A percentile compares a stretch with the other conserved stretches of the same genome.
phyloP scores from a whole-genome alignment of 441 rosid species.

The Populus hybrid region DNA sequence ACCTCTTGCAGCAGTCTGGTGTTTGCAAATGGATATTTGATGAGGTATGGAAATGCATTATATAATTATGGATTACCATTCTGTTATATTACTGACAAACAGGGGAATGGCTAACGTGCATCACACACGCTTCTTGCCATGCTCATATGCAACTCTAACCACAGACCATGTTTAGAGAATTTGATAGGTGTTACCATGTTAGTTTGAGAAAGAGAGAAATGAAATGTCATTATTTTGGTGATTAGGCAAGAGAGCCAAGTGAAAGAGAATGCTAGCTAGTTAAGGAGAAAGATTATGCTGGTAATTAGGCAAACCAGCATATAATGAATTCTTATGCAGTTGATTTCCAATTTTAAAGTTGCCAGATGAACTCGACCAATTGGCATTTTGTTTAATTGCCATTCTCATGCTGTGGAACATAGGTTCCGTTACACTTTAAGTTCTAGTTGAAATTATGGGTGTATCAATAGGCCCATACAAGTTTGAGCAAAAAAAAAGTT shows the following conservation, averaged over 20 bases:
- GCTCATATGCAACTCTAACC: neutral
- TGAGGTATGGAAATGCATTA: constrained; percentile 56
- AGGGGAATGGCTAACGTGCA: neutral
- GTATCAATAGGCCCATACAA: neutral
- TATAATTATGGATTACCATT: neutral
- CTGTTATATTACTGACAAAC: neutral
- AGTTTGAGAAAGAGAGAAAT: neutral
- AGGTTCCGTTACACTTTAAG: neutral
- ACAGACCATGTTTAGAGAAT: neutral
- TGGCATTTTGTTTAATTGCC: neutral
- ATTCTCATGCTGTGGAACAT: neutral
- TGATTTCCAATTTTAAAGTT: neutral
- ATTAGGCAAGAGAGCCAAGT: too few relatives aligned
- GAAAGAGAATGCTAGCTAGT: too few relatives aligned
- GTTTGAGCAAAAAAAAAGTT: neutral
- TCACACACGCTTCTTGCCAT: neutral
- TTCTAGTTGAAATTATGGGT: neutral
- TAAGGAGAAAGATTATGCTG: too few relatives aligned
- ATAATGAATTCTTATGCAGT: neutral
- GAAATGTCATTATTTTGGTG: neutral
- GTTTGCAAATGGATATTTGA: constrained; percentile 92
- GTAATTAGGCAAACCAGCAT: neutral
- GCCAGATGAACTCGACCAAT: neutral
- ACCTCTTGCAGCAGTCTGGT: constrained; percentile 74
- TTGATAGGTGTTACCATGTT: neutral